These are phyloP conservation scores for Penicillium crustosum DNA, from an alignment of 2,329 filamentous ascomycete species.

Conservation along the genomic window DNA sequence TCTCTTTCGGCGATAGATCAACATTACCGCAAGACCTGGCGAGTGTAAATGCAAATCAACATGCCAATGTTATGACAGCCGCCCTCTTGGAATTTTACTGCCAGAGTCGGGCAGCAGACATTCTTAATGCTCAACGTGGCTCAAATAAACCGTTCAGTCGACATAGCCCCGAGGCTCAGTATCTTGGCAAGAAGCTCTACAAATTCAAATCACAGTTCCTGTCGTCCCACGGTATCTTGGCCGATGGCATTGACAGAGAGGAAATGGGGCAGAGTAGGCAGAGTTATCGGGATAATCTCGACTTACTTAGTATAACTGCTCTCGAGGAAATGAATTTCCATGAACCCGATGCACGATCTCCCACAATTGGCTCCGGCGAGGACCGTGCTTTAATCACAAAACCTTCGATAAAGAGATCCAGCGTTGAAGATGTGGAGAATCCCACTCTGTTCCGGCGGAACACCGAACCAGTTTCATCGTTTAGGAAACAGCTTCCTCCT, in stretches of 20 bases:
- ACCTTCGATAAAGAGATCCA: conserved; percentile 11
- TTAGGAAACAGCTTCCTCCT: conserved; percentile 21
- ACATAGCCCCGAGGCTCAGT: conserved; percentile 44
- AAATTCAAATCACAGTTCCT: conserved; percentile 45
- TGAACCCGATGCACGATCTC: conserved; percentile 17
- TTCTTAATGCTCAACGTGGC: conserved; percentile 43
- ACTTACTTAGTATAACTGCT: conserved; percentile 40
- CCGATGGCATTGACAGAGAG: conserved; percentile 42
- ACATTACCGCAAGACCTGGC: conserved; percentile 24
- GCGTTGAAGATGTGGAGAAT: conserved; percentile 18
- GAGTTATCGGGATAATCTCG: conserved; percentile 46
- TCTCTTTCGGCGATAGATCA: conserved; percentile 22
- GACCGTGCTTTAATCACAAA: conserved; percentile 27
- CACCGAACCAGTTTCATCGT: conserved; percentile 7
- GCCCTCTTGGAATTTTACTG: conserved; percentile 49
- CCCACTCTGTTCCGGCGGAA: conserved; percentile 14
- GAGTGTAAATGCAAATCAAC: conserved; percentile 37
- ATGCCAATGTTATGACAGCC: conserved; percentile 45
- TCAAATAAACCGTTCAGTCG: conserved; percentile 38
- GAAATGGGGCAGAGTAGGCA: conserved; percentile 38
- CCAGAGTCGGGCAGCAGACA: conserved; percentile 44
- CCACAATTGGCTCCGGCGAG: conserved; percentile 22
- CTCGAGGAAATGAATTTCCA: conserved; percentile 38
- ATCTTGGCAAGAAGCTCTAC: conserved; percentile 45
- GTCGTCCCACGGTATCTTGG: conserved; percentile 43